phyloP scores from a whole-genome alignment of 306 rosid genomes.

The Leucaena leucocephala region DNA sequence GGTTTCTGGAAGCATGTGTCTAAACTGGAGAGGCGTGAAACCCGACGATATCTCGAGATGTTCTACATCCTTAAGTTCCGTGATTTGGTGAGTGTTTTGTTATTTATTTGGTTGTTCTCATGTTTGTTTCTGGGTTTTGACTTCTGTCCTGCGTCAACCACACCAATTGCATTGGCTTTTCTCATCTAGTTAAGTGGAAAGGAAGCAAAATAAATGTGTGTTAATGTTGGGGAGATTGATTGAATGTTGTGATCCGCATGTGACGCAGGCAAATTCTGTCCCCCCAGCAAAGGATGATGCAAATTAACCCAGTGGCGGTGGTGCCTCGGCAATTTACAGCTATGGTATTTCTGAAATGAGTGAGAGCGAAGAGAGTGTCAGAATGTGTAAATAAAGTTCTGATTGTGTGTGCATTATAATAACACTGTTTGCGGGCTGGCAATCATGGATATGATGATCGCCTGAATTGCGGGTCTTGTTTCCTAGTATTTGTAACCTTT shows the following conservation, averaged over 20 bases:
- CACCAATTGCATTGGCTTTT: no score
- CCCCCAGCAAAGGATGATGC: constrained; percentile 64
- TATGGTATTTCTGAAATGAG: constrained; percentile 5
- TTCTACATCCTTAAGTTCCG: constrained; percentile 95
- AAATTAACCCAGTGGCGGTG: constrained; percentile 29
- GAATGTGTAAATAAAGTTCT: constrained; percentile 38
- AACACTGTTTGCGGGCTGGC: background rate
- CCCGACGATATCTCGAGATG: constrained; percentile 92
- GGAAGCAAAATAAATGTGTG: no score
- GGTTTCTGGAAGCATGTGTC: constrained; percentile 96
- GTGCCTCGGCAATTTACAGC: background rate
- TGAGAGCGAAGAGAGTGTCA: constrained; percentile 29
- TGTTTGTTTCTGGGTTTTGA: constrained; percentile 26
- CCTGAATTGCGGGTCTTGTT: background rate
- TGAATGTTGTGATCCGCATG: background rate
- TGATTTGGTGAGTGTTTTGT: constrained; percentile 66
- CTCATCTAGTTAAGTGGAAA: no score
- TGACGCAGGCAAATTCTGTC: constrained; percentile 71
- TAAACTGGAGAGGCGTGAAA: constrained; percentile 87
- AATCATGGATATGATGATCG: background rate
- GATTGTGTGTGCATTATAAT: constrained; percentile 29
- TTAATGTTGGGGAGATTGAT: no score
- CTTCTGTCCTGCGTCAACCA: background rate
- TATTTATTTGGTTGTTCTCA: background rate
- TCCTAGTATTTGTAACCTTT: background rate